Percentiles rank a stretch among this genome's conserved stretches.
Evolutionary conservation across 225 moss, liverwort and hornwort species (phyloP).

Genomic region (Pseudoscleropodium purum): DNA sequence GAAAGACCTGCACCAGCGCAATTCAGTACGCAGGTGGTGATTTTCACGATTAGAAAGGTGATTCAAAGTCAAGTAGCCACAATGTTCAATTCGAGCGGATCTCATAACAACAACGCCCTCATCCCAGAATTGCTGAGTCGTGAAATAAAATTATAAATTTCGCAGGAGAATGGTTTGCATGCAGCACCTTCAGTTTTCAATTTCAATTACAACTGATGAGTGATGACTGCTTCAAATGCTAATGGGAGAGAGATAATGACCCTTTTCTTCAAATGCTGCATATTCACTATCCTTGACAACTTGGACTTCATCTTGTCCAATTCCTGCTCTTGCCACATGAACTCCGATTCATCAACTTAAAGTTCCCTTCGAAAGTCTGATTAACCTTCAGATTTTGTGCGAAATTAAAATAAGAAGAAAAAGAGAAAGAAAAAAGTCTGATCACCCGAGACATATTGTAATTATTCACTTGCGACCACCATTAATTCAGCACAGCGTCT

Average conservation of each 20-base stretch:
- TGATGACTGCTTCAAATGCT: constrained; percentile 75
- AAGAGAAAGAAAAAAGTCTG: neutral
- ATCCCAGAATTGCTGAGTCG: neutral
- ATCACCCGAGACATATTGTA: too few species aligned
- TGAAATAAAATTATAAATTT: neutral
- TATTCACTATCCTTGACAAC: constrained; percentile 53
- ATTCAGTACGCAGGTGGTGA: too few species aligned
- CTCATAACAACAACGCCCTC: neutral
- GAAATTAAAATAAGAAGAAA: fast-evolving
- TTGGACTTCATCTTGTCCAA: constrained; percentile 53
- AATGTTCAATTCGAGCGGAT: neutral
- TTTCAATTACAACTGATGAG: constrained; percentile 9
- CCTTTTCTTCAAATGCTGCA: constrained; percentile 51
- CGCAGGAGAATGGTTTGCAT: neutral
- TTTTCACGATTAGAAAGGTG: too few species aligned
- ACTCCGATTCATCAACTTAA: neutral
- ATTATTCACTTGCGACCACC: too few species aligned
- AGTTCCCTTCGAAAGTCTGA: neutral
- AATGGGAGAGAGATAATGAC: constrained; percentile 73
- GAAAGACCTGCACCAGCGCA: too few species aligned
- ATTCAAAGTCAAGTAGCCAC: neutral
- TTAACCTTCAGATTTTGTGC: too few species aligned
- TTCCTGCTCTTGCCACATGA: constrained; percentile 38
- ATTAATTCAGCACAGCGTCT: neutral
- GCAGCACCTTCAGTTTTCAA: constrained; percentile 42